A percentile compares a stretch with the other conserved stretches of the same genome.
These are phyloP conservation scores for Entomortierella parvispora DNA, from an alignment of 192 early-diverging fungal genomes.

Conservation along the genomic window DNA sequence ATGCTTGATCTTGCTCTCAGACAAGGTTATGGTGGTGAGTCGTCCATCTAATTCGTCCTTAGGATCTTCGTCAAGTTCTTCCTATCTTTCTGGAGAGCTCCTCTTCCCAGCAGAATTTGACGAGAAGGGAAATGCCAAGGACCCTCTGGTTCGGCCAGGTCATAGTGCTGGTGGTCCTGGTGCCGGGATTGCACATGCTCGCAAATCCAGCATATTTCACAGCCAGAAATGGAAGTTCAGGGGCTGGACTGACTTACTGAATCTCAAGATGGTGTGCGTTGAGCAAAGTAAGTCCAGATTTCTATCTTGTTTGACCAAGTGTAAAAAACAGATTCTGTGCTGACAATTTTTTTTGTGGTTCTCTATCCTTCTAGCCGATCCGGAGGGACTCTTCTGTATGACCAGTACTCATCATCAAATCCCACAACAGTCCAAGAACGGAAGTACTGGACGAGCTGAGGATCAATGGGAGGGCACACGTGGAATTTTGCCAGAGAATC, in stretches of 20 bases:
- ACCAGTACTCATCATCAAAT: constrained; percentile 14
- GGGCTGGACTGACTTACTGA: constrained; percentile 36
- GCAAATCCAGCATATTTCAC: neutral
- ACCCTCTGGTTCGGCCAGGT: neutral
- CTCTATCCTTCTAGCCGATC: constrained; percentile 14
- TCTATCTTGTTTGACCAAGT: neutral
- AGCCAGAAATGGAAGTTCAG: constrained; percentile 42
- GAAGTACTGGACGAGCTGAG: constrained; percentile 7
- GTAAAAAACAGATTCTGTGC: neutral
- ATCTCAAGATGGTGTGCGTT: constrained; percentile 19
- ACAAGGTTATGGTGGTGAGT: constrained; percentile 43
- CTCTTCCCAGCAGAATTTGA: neutral
- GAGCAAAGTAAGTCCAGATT: constrained; percentile 41
- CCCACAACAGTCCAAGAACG: too few relatives aligned
- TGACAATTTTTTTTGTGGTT: neutral
- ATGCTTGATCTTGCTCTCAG: constrained; percentile 30
- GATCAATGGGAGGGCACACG: constrained; percentile 33
- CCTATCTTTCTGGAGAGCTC: constrained; percentile 4
- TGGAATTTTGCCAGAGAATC: constrained; percentile 19
- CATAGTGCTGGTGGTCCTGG: neutral
- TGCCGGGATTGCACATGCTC: neutral
- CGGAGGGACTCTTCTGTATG: constrained; percentile 39
- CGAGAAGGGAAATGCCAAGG: too few relatives aligned
- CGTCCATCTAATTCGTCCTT: neutral
- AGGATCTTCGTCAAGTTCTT: constrained; percentile 7